Conservation (phyloP, 805 yeast genomes). For the Saturnispora diversa region DNA sequence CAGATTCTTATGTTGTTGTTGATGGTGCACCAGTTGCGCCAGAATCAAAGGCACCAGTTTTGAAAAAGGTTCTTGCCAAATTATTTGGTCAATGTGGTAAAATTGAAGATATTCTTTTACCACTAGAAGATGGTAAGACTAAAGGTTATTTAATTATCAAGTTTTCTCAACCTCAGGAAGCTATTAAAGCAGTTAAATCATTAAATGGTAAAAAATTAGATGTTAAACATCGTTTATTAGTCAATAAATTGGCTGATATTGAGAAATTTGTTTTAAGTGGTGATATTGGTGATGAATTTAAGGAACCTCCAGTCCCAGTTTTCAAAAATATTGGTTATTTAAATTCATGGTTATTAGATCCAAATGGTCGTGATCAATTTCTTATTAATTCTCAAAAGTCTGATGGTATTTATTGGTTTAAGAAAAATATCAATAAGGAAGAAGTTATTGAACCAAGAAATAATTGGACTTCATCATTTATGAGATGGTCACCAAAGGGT, state of each 20-base stretch:
- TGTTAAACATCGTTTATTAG: slow-evolving; percentile 80
- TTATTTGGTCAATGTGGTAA: slow-evolving; percentile 72
- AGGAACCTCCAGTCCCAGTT: slow-evolving; percentile 65
- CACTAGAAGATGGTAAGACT: slow-evolving; percentile 68
- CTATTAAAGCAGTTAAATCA: slow-evolving; percentile 68
- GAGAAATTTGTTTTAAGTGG: slow-evolving; percentile 68
- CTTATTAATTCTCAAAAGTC: slow-evolving; percentile 69
- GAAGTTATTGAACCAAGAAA: slow-evolving; percentile 68
- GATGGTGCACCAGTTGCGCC: slow-evolving; percentile 97
- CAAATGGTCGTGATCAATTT: slow-evolving; percentile 83
- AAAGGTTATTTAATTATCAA: slow-evolving; percentile 85
- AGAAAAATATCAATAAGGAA: slow-evolving; percentile 61
- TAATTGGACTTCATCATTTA: slow-evolving; percentile 81
- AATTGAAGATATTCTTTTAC: slow-evolving; percentile 75
- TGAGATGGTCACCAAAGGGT: slow-evolving; percentile 91
- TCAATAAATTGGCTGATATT: slow-evolving; percentile 75
- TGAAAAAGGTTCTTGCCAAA: slow-evolving; percentile 79
- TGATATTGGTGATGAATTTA: slow-evolving; percentile 51
- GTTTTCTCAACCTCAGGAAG: slow-evolving; percentile 58
- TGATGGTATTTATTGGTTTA: slow-evolving; percentile 84
- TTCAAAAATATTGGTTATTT: slow-evolving; percentile 74
- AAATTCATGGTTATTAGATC: slow-evolving; percentile 87
- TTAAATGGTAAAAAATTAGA: slow-evolving; percentile 88
- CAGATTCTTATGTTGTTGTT: slow-evolving; percentile 64
- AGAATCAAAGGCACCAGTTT: slow-evolving; percentile 72